Base-by-base conservation (phyloP, 108 stramenopile genomes). In the Pelagomonas calceolata region DNA sequence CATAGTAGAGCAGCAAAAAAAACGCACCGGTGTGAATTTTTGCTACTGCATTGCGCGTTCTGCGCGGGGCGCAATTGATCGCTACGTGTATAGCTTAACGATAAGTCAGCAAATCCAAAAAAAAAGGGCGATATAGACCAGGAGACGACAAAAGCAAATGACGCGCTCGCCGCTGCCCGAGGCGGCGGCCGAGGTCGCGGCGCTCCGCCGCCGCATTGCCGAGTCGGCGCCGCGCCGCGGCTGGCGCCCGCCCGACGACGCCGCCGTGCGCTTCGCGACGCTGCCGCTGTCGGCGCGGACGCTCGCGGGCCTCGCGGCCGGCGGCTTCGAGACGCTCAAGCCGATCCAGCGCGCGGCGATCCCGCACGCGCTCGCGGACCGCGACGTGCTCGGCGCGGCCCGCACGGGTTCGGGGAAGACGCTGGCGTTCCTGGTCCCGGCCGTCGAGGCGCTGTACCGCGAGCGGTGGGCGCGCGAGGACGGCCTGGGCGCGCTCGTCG, bases 381-480 rank as follows among this genome's bases (percentile, higher is more conserved):
- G 96, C 37, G 96, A 97, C 79, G 84, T 97, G 65, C 75, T 97
- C 65, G 96, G 91, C 32, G 93, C 94, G n/a, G 95, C 92, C 12
- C 83, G 87, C 70, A 97, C 96, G 9, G 96, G 96, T 64, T 85
- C 86, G 65, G 94, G 94, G 14, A 95, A 95, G 81, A 95, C 92
- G 0, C 70, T 95, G 30, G 85, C 92, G 30, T 95, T 94, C 67
- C 65, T 94, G 12, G 86, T 97, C 64, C 96, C 96, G 4, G 39
- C 92, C 12, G 43, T 97, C 45, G 96, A 95, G 81, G 70, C 64
- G 45, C 87, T 97, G 17, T 94, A 80, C 77, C 82, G 91, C 63
- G 78, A 82, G 17, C 73, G 83, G 36, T 94, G 87, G 85, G 72
- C 87, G 10, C 76, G 84, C 21, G 74, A 81, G 35, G 97, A 98